phyloP scores from a whole-genome alignment of 2,329 filamentous ascomycete genomes.

The Venturia pyrina region DNA sequence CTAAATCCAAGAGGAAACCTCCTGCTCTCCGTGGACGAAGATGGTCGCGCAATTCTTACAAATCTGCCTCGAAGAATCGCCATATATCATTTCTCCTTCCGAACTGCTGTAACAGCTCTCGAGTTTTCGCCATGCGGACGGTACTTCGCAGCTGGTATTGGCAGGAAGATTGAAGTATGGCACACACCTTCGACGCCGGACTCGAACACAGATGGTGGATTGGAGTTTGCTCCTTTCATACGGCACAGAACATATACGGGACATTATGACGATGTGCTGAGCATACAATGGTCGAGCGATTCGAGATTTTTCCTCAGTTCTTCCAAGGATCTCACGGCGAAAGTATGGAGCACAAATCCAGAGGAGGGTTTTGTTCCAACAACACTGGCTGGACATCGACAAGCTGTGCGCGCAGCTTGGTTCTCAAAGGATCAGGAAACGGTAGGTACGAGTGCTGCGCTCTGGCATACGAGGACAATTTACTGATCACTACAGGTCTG shows the following conservation, averaged over 20 bases:
- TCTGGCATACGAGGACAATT: background rate
- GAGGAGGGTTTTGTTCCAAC: conserved; percentile 87
- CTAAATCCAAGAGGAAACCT: conserved; percentile 86
- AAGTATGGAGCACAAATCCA: conserved; percentile 86
- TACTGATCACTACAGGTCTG: conserved; percentile 50
- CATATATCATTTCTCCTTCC: conserved; percentile 95
- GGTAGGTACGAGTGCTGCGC: conserved; percentile 24
- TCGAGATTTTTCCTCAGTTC: conserved; percentile 90
- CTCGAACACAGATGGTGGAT: conserved; percentile 63
- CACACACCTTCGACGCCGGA: conserved; percentile 86
- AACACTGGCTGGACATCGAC: conserved; percentile 80
- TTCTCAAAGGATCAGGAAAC: conserved; percentile 91
- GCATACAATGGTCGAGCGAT: conserved; percentile 92
- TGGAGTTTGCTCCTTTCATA: conserved; percentile 93
- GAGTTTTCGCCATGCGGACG: conserved; percentile 85
- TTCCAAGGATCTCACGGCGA: conserved; percentile 82
- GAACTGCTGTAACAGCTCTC: conserved; percentile 68
- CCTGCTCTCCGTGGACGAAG: conserved; percentile 84
- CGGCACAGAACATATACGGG: conserved; percentile 75
- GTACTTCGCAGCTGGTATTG: conserved; percentile 82
- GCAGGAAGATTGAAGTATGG: conserved; percentile 88
- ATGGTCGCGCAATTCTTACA: conserved; percentile 86
- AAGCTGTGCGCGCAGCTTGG: conserved; percentile 88
- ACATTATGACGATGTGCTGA: conserved; percentile 78
- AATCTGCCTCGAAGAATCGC: conserved; percentile 78